These are phyloP conservation scores for Beta corolliflora DNA, from an alignment of 179 eudicot genomes.

Conservation along the genomic window DNA sequence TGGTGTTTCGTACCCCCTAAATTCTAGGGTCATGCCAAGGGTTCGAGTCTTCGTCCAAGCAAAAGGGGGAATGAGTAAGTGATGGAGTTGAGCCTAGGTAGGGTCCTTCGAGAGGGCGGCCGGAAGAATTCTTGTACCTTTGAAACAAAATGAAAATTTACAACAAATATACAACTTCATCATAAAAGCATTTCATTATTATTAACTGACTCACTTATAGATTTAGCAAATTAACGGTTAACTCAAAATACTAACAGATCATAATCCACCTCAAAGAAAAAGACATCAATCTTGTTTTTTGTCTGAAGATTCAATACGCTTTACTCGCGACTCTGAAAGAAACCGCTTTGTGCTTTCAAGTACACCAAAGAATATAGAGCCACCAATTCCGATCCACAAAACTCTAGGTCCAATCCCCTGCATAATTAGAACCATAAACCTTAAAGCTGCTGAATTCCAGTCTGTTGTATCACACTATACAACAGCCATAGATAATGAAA, in stretches of 20 bases:
- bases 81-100: no score
- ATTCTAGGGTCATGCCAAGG: no score
- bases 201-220: neutral
- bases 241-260: neutral
- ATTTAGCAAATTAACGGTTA: neutral
- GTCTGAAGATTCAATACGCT: conserved; percentile 25
- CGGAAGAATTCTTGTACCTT: no score
- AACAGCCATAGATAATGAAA: neutral
- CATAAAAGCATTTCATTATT: neutral
- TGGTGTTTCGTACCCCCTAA: no score
- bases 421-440: neutral
- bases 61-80: no score
- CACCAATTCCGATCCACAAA: conserved; percentile 93
- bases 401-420: conserved; percentile 95
- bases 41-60: no score
- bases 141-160: neutral
- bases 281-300: conserved; percentile 43
- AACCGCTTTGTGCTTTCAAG: conserved; percentile 71
- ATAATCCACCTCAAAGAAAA: neutral
- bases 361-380: conserved; percentile 90
- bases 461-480: neutral
- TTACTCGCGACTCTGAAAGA: conserved; percentile 51
- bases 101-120: no score
- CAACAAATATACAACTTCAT: neutral
- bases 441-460: neutral